Evolutionary conservation across 2,329 filamentous ascomycete species (phyloP), one percentile per base, ranked within the genome.

Genomic region (Fusarium cicatricum): DNA sequence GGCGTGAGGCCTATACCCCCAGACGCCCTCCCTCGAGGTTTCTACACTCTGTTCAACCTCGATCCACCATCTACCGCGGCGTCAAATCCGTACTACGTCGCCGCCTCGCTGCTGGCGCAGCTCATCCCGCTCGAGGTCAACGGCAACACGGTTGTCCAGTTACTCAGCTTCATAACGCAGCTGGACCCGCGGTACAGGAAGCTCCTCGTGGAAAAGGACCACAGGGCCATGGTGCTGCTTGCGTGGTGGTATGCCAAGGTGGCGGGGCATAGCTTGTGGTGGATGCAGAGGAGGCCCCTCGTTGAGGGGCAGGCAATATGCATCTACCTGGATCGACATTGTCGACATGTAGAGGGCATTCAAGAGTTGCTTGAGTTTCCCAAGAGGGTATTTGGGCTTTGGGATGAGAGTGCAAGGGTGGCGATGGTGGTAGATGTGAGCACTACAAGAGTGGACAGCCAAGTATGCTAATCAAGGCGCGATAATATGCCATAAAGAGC

Each of bases 191-290:
- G 72, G 0, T 85, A 79, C 60, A 74, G 75, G 11, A 44, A 41
- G 0, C 56, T 86, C n/a, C 64, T 88, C 1, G 70, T 77, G 39
- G 32, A 58, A 0, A 86, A 83, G 55, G 84, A 88, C 38, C 71
- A 79, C 1, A 73, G 77, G 23, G 84, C 84, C 0, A 64, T 88
- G 55, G 66, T 86, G 11, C 62, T 88, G 31, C 68, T 87, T n/a
- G 75, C 79, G 0, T 83, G 81, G 70, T 88, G 83, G 83, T 84
- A 81, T 67, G 78, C 80, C 10, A 79, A 81, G 56, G 67, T 82
- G 12, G 76, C 73, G 12, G 66, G 72, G 11, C 68, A 72, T 19
- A 65, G 72, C 10, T 54, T 64, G 2, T 85, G 82, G 83, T 85
- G 80, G 78, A 56, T 82, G 12, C 71, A 75, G 38, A 71, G 75